Conservation (phyloP, 148 eudicot genomes). For the Bassia scoparia region DNA sequence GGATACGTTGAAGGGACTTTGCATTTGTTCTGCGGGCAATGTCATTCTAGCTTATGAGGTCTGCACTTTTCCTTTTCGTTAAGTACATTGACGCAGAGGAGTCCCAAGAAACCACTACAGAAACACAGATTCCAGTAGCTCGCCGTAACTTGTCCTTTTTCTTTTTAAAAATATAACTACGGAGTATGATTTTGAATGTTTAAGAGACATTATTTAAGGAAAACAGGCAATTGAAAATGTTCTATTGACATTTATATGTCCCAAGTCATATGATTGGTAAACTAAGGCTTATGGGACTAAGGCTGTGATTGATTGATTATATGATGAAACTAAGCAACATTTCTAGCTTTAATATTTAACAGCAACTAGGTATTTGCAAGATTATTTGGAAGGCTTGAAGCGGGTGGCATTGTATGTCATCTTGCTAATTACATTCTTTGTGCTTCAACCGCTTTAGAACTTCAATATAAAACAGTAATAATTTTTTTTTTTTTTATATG, state of each 20-base stretch:
- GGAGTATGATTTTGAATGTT: too few species aligned
- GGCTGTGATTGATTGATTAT: too few species aligned
- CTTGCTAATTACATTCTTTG: not conserved
- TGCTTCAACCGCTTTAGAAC: not conserved
- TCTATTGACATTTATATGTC: not conserved
- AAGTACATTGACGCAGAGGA: slow-evolving; percentile 90
- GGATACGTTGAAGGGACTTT: not conserved
- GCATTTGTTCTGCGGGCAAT: not conserved
- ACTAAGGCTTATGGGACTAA: too few species aligned
- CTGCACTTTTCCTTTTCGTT: slow-evolving; percentile 25
- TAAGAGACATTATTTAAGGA: not conserved
- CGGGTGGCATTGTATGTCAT: slow-evolving; percentile 78
- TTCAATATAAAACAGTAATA: not conserved
- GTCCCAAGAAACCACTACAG: slow-evolving; percentile 78
- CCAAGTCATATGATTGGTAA: too few species aligned
- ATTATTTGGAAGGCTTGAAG: slow-evolving; percentile 84
- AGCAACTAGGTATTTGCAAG: slow-evolving; percentile 83
- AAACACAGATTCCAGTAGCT: slow-evolving; percentile 90
- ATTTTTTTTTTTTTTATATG: not conserved
- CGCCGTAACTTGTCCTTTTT: slow-evolving; percentile 46
- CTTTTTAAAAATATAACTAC: too few species aligned
- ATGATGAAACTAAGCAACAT: slow-evolving; percentile 1
- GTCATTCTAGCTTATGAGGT: not conserved
- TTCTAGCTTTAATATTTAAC: slow-evolving; percentile 19
- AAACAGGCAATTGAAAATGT: not conserved